phyloP scores from a whole-genome alignment of 2,329 filamentous ascomycete genomes.

The Samsoniella hepiali region DNA sequence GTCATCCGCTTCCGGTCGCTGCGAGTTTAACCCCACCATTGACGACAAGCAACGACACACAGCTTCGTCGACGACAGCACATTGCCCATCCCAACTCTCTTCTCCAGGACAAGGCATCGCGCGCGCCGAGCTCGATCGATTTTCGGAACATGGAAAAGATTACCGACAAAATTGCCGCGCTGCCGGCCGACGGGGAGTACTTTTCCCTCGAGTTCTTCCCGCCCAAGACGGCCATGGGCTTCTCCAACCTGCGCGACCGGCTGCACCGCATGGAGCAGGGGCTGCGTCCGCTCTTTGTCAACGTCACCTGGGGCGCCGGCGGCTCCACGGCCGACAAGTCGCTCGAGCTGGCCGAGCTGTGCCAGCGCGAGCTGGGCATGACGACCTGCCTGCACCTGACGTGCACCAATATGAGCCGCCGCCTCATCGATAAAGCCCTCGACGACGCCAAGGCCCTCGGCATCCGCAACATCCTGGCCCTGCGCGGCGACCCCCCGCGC shows the following conservation, averaged over 20 bases:
- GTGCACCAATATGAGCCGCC: constrained; percentile 94
- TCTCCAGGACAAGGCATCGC: background rate
- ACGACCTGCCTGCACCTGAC: constrained; percentile 96
- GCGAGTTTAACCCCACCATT: constrained; percentile 12
- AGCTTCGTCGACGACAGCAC: background rate
- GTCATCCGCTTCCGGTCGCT: background rate
- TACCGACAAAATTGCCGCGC: constrained; percentile 88
- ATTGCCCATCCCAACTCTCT: background rate
- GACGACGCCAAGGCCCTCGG: constrained; percentile 88
- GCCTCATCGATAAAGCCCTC: constrained; percentile 80
- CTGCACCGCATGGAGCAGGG: constrained; percentile 93
- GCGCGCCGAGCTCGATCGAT: background rate
- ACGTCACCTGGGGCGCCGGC: constrained; percentile 96
- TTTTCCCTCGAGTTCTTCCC: constrained; percentile 99
- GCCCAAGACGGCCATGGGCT: constrained; percentile 94
- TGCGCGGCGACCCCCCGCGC: constrained; percentile 87
- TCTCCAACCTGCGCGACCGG: constrained; percentile 87
- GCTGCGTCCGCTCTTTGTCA: constrained; percentile 88
- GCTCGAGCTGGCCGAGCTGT: constrained; percentile 90
- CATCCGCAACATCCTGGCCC: constrained; percentile 87
- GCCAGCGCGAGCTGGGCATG: constrained; percentile 84
- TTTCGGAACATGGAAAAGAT: constrained; percentile 69
- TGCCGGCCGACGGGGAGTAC: constrained; percentile 78
- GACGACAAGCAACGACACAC: constrained; percentile 3
- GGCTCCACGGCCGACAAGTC: constrained; percentile 89